Evolutionary conservation across 2,329 filamentous ascomycete genomes (phyloP).

Genomic region (Trichoderma asperellum): DNA sequence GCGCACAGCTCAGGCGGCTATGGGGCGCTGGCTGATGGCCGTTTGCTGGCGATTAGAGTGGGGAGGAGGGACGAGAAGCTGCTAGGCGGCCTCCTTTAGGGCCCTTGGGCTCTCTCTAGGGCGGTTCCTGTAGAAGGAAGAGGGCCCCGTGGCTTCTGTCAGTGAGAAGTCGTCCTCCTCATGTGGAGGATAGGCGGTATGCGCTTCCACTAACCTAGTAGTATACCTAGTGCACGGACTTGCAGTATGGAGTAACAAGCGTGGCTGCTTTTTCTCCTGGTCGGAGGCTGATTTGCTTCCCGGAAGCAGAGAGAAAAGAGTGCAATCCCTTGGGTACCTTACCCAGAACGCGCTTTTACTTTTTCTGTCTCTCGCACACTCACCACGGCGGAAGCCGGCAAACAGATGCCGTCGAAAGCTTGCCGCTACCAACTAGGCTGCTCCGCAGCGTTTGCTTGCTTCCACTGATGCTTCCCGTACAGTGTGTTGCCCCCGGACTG

Average conservation of each 20-base stretch:
- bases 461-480: not conserved
- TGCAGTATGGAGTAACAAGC: not conserved
- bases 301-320: not conserved
- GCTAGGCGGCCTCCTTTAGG: conserved; percentile 22
- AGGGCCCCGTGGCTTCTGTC: not conserved
- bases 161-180: not conserved
- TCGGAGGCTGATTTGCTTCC: not conserved
- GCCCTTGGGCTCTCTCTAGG: conserved; percentile 1
- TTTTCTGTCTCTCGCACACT: not conserved
- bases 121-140: not conserved
- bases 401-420: conserved; percentile 2
- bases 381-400: not conserved
- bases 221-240: not conserved
- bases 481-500: not conserved
- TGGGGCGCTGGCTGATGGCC: conserved; percentile 13
- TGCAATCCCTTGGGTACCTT: conserved; percentile 3
- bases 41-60: conserved; percentile 17
- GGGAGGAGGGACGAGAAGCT: conserved; percentile 1
- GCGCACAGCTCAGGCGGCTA: conserved; percentile 14
- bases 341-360: not conserved
- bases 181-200: not conserved
- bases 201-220: not conserved
- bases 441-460: not conserved
- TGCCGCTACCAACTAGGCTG: not conserved
- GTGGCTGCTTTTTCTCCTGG: not conserved